These are phyloP conservation scores for Pseudocercospora ulei DNA, from an alignment of 2,329 filamentous ascomycete species.

Conservation along the genomic window DNA sequence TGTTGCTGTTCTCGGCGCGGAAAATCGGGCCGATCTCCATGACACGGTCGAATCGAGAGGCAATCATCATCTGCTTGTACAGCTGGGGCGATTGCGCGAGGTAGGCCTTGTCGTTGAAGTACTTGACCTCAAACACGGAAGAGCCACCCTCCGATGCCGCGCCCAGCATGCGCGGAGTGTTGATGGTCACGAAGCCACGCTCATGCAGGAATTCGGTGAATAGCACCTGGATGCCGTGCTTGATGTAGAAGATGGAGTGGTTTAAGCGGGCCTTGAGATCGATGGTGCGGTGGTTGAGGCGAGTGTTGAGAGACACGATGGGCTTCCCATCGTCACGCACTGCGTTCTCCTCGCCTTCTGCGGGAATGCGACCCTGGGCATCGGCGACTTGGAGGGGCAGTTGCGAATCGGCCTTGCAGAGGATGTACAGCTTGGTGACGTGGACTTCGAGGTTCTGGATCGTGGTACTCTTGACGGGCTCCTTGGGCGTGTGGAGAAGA, in stretches of 20 bases:
- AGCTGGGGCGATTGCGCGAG: slow-evolving; percentile 75
- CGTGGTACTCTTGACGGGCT: slow-evolving; percentile 78
- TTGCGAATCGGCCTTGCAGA: slow-evolving; percentile 54
- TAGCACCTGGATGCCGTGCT: slow-evolving; percentile 55
- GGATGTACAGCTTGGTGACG: slow-evolving; percentile 71
- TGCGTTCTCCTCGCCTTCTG: slow-evolving; percentile 42
- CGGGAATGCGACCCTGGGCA: slow-evolving; percentile 44
- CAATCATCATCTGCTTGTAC: slow-evolving; percentile 81
- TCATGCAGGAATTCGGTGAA: slow-evolving; percentile 71
- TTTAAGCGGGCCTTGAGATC: slow-evolving; percentile 86
- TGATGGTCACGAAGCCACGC: slow-evolving; percentile 69
- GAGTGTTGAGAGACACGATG: slow-evolving; percentile 69
- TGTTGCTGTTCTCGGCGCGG: slow-evolving; percentile 78
- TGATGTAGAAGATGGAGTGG: slow-evolving; percentile 71
- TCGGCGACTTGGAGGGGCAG: slow-evolving; percentile 52
- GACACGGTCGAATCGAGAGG: slow-evolving; percentile 65
- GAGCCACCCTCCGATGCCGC: slow-evolving; percentile 86
- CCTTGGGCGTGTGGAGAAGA: slow-evolving; percentile 66
- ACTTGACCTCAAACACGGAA: slow-evolving; percentile 81
- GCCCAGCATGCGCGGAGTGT: slow-evolving; percentile 80
- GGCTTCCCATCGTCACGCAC: slow-evolving; percentile 47
- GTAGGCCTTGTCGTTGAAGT: slow-evolving; percentile 76
- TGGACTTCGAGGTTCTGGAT: slow-evolving; percentile 78
- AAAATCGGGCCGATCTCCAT: slow-evolving; percentile 74
- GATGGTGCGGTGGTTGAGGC: slow-evolving; percentile 84